Evolutionary conservation across 1,139 yeast genomes (phyloP).

Genomic region (Geotrichum australiense): DNA sequence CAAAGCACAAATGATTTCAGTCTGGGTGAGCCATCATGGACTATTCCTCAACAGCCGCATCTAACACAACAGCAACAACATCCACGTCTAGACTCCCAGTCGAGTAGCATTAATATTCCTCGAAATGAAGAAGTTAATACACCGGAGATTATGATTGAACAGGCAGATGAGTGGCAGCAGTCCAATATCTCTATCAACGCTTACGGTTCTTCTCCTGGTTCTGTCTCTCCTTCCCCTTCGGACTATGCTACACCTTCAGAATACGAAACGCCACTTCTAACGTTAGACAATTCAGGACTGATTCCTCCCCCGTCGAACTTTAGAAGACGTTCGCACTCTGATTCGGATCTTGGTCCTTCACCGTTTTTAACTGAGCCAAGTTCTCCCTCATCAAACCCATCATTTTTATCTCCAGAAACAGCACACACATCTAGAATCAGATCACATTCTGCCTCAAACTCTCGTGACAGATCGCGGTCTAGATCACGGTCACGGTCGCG

Average conservation of each 20-base stretch:
- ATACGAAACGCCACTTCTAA: conserved; percentile 4
- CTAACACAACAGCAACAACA: not conserved
- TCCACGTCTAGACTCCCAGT: not conserved
- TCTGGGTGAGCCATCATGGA: conserved; percentile 5
- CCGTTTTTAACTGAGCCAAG: not conserved
- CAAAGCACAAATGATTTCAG: conserved; percentile 12
- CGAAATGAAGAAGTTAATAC: conserved; percentile 10
- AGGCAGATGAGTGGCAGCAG: conserved; percentile 6
- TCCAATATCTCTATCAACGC: not conserved
- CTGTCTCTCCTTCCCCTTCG: conserved; percentile 13
- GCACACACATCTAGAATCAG: conserved; percentile 7
- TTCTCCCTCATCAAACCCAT: not conserved
- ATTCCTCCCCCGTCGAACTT: conserved; percentile 19
- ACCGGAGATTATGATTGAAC: conserved; percentile 18
- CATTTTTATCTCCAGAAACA: conserved; percentile 5
- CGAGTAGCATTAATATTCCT: not conserved
- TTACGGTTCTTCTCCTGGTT: conserved; percentile 10
- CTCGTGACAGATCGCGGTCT: conserved; percentile 1
- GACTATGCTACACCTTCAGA: conserved; percentile 13
- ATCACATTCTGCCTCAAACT: conserved; percentile 11
- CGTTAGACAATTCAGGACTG: conserved; percentile 8
- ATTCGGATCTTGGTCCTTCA: conserved; percentile 19
- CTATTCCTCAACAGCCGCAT: not conserved
- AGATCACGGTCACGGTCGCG: conserved; percentile 23
- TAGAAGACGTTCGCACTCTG: conserved; percentile 25